phyloP scores from a whole-genome alignment of 31 red algal species.

The Odonthalia washingtoniensis region DNA sequence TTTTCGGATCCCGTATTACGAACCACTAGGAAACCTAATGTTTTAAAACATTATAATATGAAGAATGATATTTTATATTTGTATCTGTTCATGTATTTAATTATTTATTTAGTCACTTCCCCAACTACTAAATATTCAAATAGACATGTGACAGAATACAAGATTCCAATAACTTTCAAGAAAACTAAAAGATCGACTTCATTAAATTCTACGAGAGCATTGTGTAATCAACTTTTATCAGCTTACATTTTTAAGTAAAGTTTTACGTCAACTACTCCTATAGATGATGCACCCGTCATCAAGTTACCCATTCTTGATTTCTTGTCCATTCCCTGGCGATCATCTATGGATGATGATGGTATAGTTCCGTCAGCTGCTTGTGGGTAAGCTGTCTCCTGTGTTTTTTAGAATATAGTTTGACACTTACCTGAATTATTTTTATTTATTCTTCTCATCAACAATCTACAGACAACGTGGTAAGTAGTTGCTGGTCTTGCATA shows the following conservation, averaged over 20 bases:
- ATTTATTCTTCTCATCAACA: too few relatives aligned
- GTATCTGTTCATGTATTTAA: conserved; percentile 58
- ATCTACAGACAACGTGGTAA: too few relatives aligned
- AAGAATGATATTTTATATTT: conserved; percentile 52
- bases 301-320: conserved; percentile 55
- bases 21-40: too few relatives aligned
- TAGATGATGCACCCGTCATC: conserved; percentile 31
- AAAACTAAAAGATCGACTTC: too few relatives aligned
- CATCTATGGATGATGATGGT: too few relatives aligned
- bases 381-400: conserved; percentile 43
- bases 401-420: conserved; percentile 39
- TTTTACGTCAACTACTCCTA: too few relatives aligned
- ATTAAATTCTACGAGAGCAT: too few relatives aligned
- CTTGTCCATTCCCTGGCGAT: conserved; percentile 56
- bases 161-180: too few relatives aligned
- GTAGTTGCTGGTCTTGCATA: too few relatives aligned
- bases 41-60: conserved; percentile 28
- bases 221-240: too few relatives aligned
- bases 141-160: not conserved
- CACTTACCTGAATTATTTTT: conserved; percentile 24
- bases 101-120: conserved; percentile 64
- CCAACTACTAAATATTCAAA: conserved; percentile 48
- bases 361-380: conserved; percentile 39
- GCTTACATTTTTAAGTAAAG: too few relatives aligned
- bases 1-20: too few relatives aligned